phyloP scores from a whole-genome alignment of 257 asterid species.

The Thymus quinquecostatus region DNA sequence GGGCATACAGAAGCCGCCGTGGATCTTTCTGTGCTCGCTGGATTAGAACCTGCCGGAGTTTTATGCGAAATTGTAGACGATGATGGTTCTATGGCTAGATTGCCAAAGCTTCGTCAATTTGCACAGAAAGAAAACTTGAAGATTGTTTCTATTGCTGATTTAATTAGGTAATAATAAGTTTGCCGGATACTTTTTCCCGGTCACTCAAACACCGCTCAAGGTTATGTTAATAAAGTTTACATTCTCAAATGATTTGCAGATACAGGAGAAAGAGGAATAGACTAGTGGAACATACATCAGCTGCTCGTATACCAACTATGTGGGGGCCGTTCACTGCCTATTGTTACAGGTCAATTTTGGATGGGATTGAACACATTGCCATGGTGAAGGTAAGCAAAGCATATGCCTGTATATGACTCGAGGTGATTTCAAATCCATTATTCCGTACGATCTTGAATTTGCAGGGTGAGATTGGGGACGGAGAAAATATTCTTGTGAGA shows the following conservation, averaged over 20 bases:
- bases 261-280: constrained; percentile 83
- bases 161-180: constrained; percentile 64
- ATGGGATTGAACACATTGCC: constrained; percentile 93
- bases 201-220: background rate
- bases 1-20: constrained; percentile 98
- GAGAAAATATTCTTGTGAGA: constrained; percentile 81
- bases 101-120: constrained; percentile 83
- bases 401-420: background rate
- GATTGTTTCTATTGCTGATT: constrained; percentile 83
- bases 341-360: constrained; percentile 82
- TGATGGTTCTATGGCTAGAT: constrained; percentile 98
- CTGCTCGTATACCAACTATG: constrained; percentile 85
- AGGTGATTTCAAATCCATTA: background rate
- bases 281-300: constrained; percentile 86
- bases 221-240: background rate
- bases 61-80: constrained; percentile 93
- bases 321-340: constrained; percentile 95
- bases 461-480: constrained; percentile 46
- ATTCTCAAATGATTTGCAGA: constrained; percentile 46
- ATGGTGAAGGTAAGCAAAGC: constrained; percentile 85
- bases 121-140: constrained; percentile 65
- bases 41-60: constrained; percentile 87
- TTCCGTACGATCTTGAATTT: background rate
- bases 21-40: constrained; percentile 86
- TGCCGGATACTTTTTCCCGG: background rate